A percentile compares a stretch with the other conserved stretches of the same genome.
Conservation (phyloP, 78 protist species). For the Emiliania huxleyi region DNA sequence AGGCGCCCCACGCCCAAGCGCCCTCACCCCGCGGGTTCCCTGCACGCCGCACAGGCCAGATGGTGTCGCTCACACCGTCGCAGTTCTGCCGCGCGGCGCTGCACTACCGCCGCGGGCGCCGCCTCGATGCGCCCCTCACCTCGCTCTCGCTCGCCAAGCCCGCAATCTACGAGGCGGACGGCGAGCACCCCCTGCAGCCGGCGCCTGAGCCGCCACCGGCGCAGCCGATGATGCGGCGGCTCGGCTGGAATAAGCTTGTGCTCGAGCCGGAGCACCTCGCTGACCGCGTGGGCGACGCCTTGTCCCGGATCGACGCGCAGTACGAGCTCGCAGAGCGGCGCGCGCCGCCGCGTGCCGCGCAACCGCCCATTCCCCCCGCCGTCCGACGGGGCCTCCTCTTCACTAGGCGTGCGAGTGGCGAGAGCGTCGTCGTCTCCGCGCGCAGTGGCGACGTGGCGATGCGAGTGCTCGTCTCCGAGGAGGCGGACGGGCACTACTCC, state of each 20-base stretch:
- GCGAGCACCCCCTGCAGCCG: background rate
- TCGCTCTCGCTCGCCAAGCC: background rate
- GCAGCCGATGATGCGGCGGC: background rate
- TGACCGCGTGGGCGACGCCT: background rate
- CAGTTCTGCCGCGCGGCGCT: background rate
- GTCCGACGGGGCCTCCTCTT: too few relatives aligned
- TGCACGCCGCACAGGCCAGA: too few relatives aligned
- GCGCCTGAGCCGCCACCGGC: background rate
- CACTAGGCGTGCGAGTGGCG: too few relatives aligned
- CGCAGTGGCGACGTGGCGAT: background rate
- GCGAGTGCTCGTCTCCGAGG: background rate
- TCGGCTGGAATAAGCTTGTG: background rate
- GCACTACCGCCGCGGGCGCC: background rate
- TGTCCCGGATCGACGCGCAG: background rate
- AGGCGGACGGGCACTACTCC: background rate
- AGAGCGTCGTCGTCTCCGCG: background rate
- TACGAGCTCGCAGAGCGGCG: background rate
- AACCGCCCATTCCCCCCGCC: too few relatives aligned
- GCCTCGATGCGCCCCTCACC: background rate
- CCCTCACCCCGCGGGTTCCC: too few relatives aligned
- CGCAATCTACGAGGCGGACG: background rate
- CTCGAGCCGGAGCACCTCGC: background rate
- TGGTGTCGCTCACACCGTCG: background rate
- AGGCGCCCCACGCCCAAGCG: too few relatives aligned
- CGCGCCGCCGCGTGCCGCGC: background rate